Evolutionary conservation across 306 rosid genomes (phyloP).

Genomic region (Sindora glabra): DNA sequence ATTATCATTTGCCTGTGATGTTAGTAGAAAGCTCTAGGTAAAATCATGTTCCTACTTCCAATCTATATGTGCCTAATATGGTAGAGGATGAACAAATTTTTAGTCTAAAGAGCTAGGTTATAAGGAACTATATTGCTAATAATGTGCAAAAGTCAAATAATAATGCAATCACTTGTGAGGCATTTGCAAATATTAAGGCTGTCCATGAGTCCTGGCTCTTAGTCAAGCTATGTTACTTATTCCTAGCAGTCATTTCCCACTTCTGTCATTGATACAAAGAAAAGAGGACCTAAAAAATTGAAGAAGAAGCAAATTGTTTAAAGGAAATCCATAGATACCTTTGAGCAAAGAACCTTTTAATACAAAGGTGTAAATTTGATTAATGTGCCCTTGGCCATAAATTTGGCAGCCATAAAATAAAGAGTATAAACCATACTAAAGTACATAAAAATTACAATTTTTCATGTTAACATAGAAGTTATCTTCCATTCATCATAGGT

Average conservation of each 20-base stretch:
- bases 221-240: conserved; percentile 68
- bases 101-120: conserved; percentile 48
- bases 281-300: conserved; percentile 54
- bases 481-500: too few species aligned
- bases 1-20: conserved; percentile 40
- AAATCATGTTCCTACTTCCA: conserved; percentile 29
- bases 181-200: conserved; percentile 62
- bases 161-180: conserved; percentile 50
- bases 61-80: conserved; percentile 30
- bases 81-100: conserved; percentile 24
- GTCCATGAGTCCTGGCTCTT: conserved; percentile 83
- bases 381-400: too few species aligned
- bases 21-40: conserved; percentile 35
- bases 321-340: conserved; percentile 81
- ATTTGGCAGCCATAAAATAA: too few species aligned
- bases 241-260: conserved; percentile 43
- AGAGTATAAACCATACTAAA: too few species aligned
- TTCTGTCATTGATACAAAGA: conserved; percentile 57
- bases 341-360: conserved; percentile 90
- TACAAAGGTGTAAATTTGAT: conserved; percentile 89
- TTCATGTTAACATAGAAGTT: too few species aligned
- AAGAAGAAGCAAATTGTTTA: conserved; percentile 69
- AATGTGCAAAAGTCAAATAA: conserved; percentile 31
- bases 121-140: conserved; percentile 30
- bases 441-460: too few species aligned